Conservation (phyloP, 495 filamentous ascomycete species). For the Tuber magnatum region DNA sequence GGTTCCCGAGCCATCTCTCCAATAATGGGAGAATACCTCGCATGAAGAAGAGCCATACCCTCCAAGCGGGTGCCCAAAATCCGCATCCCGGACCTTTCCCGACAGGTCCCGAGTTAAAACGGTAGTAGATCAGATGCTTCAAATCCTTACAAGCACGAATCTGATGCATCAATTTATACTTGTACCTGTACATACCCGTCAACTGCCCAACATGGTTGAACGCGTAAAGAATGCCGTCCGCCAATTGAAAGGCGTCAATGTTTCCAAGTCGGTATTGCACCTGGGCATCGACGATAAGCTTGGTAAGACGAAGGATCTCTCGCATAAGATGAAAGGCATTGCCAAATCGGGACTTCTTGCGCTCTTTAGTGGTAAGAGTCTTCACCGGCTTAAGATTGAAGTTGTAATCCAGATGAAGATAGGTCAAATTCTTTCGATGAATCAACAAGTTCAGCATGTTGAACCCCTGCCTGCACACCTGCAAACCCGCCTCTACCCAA, state of each 20-base stretch:
- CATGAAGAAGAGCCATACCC: conserved; percentile 99
- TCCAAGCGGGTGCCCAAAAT: conserved; percentile 99
- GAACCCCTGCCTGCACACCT: conserved; percentile 96
- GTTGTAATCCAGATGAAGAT: conserved; percentile 98
- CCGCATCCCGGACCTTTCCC: conserved; percentile 97
- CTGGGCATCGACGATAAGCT: conserved; percentile 97
- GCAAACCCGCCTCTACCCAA: conserved; percentile 97
- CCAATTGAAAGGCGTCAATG: conserved; percentile 97
- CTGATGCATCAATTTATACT: conserved; percentile 99
- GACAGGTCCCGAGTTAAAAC: conserved; percentile 95
- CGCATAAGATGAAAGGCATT: conserved; percentile 99
- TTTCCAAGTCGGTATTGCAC: conserved; percentile 97
- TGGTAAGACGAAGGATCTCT: conserved; percentile 94
- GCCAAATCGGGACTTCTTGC: conserved; percentile 98
- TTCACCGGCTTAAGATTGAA: conserved; percentile 99
- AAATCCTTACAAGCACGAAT: conserved; percentile 98
- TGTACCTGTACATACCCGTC: conserved; percentile 99
- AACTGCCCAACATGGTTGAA: conserved; percentile 99
- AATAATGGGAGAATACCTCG: conserved; percentile 93
- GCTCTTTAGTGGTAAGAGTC: conserved; percentile 96
- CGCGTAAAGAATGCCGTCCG: conserved; percentile 95
- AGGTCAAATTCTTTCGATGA: conserved; percentile 96
- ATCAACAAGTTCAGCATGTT: conserved; percentile 99
- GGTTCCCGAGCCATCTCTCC: conserved; percentile 95
- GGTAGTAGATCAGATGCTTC: conserved; percentile 99